Base-by-base conservation (phyloP, 2,329 filamentous ascomycete species). In the Phoma sp. region DNA sequence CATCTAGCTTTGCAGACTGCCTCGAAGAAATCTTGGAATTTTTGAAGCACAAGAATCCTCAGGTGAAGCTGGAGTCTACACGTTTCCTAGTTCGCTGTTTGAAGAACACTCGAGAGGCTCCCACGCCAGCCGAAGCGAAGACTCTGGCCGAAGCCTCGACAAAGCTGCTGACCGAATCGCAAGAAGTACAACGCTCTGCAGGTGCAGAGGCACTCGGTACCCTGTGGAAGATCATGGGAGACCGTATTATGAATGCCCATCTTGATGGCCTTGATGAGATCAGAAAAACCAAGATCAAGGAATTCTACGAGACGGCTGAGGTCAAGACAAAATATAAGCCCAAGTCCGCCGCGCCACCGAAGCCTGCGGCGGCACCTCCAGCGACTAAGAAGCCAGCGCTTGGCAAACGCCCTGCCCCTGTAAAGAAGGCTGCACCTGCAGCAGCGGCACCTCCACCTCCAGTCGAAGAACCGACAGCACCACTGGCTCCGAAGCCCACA, bases 201-300 rank as follows among this genome's bases (percentile, higher is more conserved):
- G 95, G 93, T 73, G 93, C 93, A 11, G 95, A 99, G 74, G 87
- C 95, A 30, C 80, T 99, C 3, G 95, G 96, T 60, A 96, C 93
- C 0, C 76, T 99, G 44, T 98, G 97, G 95, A 99, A 98, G 79
- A 98, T 99, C 50, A 90, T 98, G 79, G 93, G 95, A 37, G 96
- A 99, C 75, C 86, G 95, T 52, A 90, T 90, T 47, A 99, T 99
- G 95, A 91, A 89, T 38, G 89, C 91, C 7, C 90, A 96, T 72
- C 79, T 99, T 13, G 93, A 93, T 60, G 91, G 91, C 3, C 81
- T 99, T 2, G 95, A 99, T 70, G 95, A 99, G 23, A 98, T 98
- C 62, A 86, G 93, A 57, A 98, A 96, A 78, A 89, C 83, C 58
- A 99, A 97, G 75, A 90, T 98, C 73, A 97, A 96, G 78, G 95